Percentiles rank a stretch among this genome's conserved stretches.
Evolutionary conservation across 2,329 filamentous ascomycete genomes (phyloP).

Genomic region (Blastomyces emzantsi): DNA sequence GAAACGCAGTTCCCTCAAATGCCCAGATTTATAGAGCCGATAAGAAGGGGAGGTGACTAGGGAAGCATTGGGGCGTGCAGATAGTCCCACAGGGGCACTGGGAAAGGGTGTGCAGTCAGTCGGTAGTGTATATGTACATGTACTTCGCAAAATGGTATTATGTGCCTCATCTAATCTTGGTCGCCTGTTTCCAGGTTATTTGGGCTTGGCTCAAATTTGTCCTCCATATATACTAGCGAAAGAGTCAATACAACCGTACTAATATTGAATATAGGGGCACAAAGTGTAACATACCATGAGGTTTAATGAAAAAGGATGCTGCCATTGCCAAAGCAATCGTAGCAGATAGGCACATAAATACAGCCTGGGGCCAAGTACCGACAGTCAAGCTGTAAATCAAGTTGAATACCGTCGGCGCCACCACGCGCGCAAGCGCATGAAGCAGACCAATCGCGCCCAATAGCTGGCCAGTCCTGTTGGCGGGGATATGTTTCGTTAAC

Average conservation of each 20-base stretch:
- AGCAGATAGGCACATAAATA: slow-evolving; percentile 64
- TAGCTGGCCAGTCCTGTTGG: slow-evolving; percentile 73
- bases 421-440: slow-evolving; percentile 69
- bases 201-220: background rate
- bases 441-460: slow-evolving; percentile 79
- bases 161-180: background rate
- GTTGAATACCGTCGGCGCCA: slow-evolving; percentile 77
- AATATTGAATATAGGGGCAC: background rate
- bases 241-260: background rate
- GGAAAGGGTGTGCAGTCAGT: background rate
- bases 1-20: background rate
- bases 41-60: background rate
- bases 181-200: background rate
- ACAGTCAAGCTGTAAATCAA: slow-evolving; percentile 78
- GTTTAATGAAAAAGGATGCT: slow-evolving; percentile 60
- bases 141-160: background rate
- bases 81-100: background rate
- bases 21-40: background rate
- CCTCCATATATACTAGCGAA: slow-evolving; percentile 7
- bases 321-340: slow-evolving; percentile 60
- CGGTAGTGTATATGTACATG: background rate
- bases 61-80: background rate
- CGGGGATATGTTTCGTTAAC: slow-evolving; percentile 83
- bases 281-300: slow-evolving; percentile 54
- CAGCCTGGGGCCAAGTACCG: slow-evolving; percentile 64